Evolutionary conservation across 352 stramenopile species (phyloP).

Genomic region (Pythium sukuiense): DNA sequence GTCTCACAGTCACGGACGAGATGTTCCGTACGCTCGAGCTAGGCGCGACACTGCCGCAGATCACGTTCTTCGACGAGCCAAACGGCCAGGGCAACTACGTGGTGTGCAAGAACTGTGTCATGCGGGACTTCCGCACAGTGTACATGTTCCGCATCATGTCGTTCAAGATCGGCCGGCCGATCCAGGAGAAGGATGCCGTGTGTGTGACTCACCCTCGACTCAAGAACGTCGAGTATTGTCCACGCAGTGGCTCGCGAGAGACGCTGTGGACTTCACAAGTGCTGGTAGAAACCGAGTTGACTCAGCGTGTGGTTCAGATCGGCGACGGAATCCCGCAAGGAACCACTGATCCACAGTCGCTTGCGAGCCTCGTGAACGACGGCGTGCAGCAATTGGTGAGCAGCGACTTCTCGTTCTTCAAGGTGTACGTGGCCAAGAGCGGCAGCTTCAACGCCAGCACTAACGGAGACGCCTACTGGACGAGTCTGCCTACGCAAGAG

Average conservation of each 20-base stretch:
- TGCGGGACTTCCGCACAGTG: conserved; percentile 3
- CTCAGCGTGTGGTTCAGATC: background rate
- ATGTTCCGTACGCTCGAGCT: conserved; percentile 9
- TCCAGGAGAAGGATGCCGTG: background rate
- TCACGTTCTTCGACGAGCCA: conserved; percentile 13
- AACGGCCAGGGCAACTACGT: conserved; percentile 11
- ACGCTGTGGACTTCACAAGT: background rate
- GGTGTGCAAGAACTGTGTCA: conserved; percentile 11
- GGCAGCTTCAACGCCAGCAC: conserved; percentile 4
- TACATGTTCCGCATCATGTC: conserved; percentile 9
- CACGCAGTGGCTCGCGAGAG: background rate
- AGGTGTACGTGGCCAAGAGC: conserved; percentile 8
- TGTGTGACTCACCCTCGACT: background rate
- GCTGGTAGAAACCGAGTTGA: background rate
- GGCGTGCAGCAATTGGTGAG: background rate
- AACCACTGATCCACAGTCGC: background rate
- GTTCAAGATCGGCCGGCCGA: conserved; percentile 1
- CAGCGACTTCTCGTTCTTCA: conserved; percentile 4
- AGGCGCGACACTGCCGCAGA: background rate
- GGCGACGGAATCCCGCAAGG: background rate
- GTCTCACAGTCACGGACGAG: background rate
- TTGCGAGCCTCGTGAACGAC: background rate
- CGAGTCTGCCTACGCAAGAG: background rate
- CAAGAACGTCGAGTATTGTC: conserved; percentile 3
- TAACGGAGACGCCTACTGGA: conserved; percentile 1